Percentiles rank a stretch among this genome's conserved stretches.
These are phyloP conservation scores for Hemileccinum impolitum DNA, from an alignment of 768 basidiomycete species.

Conservation along the genomic window DNA sequence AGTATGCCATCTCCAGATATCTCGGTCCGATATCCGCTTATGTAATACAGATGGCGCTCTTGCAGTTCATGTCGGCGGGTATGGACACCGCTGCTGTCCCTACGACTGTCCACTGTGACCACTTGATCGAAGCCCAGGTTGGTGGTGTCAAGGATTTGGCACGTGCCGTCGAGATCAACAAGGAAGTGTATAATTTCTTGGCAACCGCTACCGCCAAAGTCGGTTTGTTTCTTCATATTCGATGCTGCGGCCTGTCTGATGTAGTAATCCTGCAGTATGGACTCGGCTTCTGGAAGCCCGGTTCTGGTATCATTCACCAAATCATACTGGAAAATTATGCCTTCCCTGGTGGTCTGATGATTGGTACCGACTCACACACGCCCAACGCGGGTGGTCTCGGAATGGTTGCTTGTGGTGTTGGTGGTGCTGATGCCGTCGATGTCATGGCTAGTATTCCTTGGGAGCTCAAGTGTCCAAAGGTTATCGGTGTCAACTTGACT, in stretches of 20 bases:
- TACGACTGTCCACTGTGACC: conserved; percentile 98
- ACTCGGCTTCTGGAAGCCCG: conserved; percentile 99
- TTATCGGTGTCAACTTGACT: conserved; percentile 94
- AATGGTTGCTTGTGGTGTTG: conserved; percentile 99
- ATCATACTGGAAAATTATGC: conserved; percentile 99
- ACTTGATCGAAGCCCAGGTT: conserved; percentile 95
- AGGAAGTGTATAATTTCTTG: conserved; percentile 99
- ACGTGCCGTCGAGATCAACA: conserved; percentile 90
- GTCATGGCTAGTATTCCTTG: conserved; percentile 98
- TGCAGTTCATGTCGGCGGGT: conserved; percentile 99
- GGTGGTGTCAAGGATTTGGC: conserved; percentile 93
- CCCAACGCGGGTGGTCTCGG: conserved; percentile 99
- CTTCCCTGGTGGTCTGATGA: conserved; percentile 99
- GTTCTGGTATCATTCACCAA: conserved; percentile 98
- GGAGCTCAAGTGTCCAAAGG: conserved; percentile 99
- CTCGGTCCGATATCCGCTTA: conserved; percentile 19
- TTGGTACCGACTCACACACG: conserved; percentile 99
- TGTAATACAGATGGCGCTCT: conserved; percentile 85
- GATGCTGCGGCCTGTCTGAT: background rate
- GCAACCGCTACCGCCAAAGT: conserved; percentile 95
- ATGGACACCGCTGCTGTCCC: conserved; percentile 98
- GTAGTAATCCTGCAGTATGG: conserved; percentile 61
- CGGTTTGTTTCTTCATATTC: conserved; percentile 12
- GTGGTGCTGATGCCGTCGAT: conserved; percentile 98
- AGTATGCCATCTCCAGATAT: conserved; percentile 38